Evolutionary conservation across 805 yeast species (phyloP), one percentile per base, ranked within the genome.

Genomic region (Nakazawaea ishiwadae): DNA sequence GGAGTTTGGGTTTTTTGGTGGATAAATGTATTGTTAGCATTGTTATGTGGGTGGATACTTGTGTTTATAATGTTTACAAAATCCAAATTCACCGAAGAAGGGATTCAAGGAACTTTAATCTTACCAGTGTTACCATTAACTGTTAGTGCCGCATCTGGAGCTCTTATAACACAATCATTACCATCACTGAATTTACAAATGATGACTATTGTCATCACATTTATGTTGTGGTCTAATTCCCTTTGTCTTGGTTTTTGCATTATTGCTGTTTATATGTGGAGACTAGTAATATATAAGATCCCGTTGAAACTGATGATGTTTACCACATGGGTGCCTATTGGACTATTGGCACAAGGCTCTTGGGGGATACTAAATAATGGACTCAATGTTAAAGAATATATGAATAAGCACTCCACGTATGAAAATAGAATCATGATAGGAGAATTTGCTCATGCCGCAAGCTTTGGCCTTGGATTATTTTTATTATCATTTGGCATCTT

Each of bases 291-390:
- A 2, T 65, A 71, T 53, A 80, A 80, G 48, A 59, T 81, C 19
- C 90, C 95, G 2, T 62, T 70, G 5, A 71, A 78, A 42, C 56
- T 60, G 8, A 48, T 51, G 9, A 71, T 83, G 2, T 81, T 82
- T 54, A 72, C 89, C n/a, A 62, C 78, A 36, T 86, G 88, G 54
- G 70, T 87, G 39, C 89, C 95, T 1, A 65, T 88, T 35, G 96
- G 96, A 6, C 81, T 90, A 31, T 58, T 84, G 54, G 96, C 96
- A 15, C 96, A 89, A 60, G 95, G 93, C 1, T 73, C 86, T 2
- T 85, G 68, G 58, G 85, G 84, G 2, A 69, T 84, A 11, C 59
- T 81, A 47, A 58, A 75, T 37, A 63, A 79, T 46, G 81, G 86
- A 6, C 51, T 60, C 20, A 73, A 77, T 51, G 52, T 56, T 35